Evolutionary conservation across 352 stramenopile species (phyloP).

Genomic region (Phytophthora capsici): DNA sequence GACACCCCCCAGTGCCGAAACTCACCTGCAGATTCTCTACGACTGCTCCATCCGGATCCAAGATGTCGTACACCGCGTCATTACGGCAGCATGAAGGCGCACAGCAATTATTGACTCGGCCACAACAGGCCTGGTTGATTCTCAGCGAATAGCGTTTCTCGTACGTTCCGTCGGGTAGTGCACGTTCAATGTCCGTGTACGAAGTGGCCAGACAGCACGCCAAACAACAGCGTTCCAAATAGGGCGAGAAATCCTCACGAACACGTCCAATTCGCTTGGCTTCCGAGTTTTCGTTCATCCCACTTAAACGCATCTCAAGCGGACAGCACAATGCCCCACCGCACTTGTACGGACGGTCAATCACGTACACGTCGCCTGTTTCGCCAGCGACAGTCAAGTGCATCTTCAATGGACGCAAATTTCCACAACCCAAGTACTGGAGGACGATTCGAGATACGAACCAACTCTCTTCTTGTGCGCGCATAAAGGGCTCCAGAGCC

Average conservation of each 20-base stretch:
- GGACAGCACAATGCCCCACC: slow-evolving; percentile 25
- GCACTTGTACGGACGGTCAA: no score
- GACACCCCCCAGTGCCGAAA: slow-evolving; percentile 37
- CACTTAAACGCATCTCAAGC: slow-evolving; percentile 53
- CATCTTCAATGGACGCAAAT: no score
- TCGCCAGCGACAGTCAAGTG: no score
- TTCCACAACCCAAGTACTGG: no score
- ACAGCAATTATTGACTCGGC: slow-evolving; percentile 74
- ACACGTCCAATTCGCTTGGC: slow-evolving; percentile 47
- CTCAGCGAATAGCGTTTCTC: slow-evolving; percentile 62
- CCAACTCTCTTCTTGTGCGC: no score
- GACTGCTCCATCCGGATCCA: slow-evolving; percentile 59
- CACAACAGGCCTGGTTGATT: slow-evolving; percentile 60
- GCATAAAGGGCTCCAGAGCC: no score
- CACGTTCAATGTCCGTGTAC: slow-evolving; percentile 72
- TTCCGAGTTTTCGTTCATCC: slow-evolving; percentile 19
- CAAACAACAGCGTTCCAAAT: slow-evolving; percentile 47
- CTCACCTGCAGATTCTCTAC: slow-evolving; percentile 64
- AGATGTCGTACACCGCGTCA: slow-evolving; percentile 70
- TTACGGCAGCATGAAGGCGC: slow-evolving; percentile 68
- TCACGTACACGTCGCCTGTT: no score
- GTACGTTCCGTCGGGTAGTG: slow-evolving; percentile 33
- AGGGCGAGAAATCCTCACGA: slow-evolving; percentile 63
- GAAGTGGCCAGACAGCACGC: slow-evolving; percentile 59
- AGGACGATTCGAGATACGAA: no score